Evolutionary conservation across 1,284 basidiomycete genomes (phyloP).

Genomic region (Microbotryum intermedium): DNA sequence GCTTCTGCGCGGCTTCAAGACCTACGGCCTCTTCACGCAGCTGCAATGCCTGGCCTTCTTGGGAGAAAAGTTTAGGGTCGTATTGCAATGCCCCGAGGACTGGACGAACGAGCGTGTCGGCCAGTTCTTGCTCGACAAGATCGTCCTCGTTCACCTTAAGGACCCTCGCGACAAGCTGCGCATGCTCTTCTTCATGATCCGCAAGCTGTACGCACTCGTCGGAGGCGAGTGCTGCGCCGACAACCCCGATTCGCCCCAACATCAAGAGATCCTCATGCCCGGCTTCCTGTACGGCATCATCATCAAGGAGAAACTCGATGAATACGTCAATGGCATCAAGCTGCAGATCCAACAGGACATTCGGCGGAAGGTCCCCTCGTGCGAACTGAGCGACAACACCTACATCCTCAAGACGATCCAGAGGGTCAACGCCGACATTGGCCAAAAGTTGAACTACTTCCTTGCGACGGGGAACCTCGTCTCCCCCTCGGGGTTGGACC

Average conservation of each 20-base stretch:
- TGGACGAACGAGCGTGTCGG: conserved; percentile 81
- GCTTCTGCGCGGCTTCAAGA: conserved; percentile 94
- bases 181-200: conserved; percentile 95
- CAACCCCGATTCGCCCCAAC: conserved; percentile 97
- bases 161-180: conserved; percentile 91
- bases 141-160: conserved; percentile 84
- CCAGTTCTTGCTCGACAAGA: conserved; percentile 70
- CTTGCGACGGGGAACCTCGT: conserved; percentile 94
- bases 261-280: conserved; percentile 94
- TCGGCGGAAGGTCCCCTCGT: conserved; percentile 56
- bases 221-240: conserved; percentile 85
- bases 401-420: conserved; percentile 73
- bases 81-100: conserved; percentile 85
- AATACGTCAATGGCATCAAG: conserved; percentile 69
- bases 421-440: conserved; percentile 85
- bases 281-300: conserved; percentile 93
- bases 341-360: conserved; percentile 68
- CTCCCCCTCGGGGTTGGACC: conserved; percentile 88
- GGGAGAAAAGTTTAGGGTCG: conserved; percentile 95
- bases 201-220: conserved; percentile 88
- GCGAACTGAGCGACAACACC: conserved; percentile 77
- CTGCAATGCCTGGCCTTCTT: conserved; percentile 90
- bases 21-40: conserved; percentile 79
- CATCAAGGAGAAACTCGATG: conserved; percentile 94
- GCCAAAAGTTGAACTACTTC: conserved; percentile 83